phyloP scores from a whole-genome alignment of 805 yeast genomes.

The Danielia oregonensis region DNA sequence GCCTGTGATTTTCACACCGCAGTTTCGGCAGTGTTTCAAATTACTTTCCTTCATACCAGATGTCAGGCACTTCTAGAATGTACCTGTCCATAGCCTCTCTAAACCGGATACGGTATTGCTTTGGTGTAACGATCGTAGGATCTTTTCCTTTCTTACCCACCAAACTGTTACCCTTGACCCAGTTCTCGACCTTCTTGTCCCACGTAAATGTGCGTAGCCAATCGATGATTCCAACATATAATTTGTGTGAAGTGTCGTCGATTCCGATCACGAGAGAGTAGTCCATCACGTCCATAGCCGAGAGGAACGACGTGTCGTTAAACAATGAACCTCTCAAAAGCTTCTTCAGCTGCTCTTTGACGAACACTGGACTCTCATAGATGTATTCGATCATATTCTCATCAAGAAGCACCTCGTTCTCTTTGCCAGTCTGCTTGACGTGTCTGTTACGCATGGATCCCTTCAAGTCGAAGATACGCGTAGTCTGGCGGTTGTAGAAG shows the following conservation, averaged over 20 bases:
- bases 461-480: slow-evolving; percentile 89
- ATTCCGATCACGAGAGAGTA: slow-evolving; percentile 93
- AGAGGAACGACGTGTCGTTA: slow-evolving; percentile 90
- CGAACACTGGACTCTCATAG: slow-evolving; percentile 92
- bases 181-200: slow-evolving; percentile 97
- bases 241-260: slow-evolving; percentile 57
- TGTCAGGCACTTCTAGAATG: slow-evolving; percentile 89
- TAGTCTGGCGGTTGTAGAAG: slow-evolving; percentile 76
- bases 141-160: slow-evolving; percentile 83
- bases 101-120: slow-evolving; percentile 89
- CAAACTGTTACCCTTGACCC: slow-evolving; percentile 95
- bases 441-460: slow-evolving; percentile 98
- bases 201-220: slow-evolving; percentile 95
- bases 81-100: slow-evolving; percentile 98
- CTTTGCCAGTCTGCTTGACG: slow-evolving; percentile 93
- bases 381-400: slow-evolving; percentile 98
- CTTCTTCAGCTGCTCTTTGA: slow-evolving; percentile 86
- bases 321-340: slow-evolving; percentile 82
- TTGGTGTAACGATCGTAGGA: slow-evolving; percentile 96
- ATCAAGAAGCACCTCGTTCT: slow-evolving; percentile 89
- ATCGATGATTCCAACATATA: slow-evolving; percentile 92
- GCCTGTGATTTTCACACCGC: too few species aligned
- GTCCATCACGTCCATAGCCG: slow-evolving; percentile 99
- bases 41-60: slow-evolving; percentile 40
- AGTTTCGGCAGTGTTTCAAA: too few species aligned